A percentile compares a stretch with the other conserved stretches of the same genome.
Conservation (phyloP, 2,329 filamentous ascomycete genomes). For the Cylindrodendrum hubeiense region DNA sequence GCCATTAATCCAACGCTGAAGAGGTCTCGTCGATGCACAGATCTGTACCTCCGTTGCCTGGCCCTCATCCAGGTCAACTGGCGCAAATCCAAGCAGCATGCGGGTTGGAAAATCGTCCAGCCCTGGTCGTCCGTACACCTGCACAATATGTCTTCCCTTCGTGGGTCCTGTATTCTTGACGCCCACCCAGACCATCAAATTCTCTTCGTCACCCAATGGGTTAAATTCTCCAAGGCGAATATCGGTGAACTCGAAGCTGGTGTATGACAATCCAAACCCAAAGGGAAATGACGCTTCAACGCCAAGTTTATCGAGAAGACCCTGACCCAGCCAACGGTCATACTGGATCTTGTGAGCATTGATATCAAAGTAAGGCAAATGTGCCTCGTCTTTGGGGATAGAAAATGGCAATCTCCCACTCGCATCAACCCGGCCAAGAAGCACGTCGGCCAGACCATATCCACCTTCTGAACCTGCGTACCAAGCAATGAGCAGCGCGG, state of each 20-base stretch:
- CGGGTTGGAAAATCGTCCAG: constrained; percentile 9
- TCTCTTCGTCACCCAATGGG: neutral
- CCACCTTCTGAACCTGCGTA: constrained; percentile 36
- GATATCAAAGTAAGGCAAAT: constrained; percentile 31
- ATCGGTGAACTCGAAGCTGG: constrained; percentile 9
- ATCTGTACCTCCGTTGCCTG: constrained; percentile 2
- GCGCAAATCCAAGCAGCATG: constrained; percentile 27
- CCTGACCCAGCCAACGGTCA: constrained; percentile 37
- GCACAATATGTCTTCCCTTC: constrained; percentile 26
- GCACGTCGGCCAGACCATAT: constrained; percentile 31
- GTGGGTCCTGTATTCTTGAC: constrained; percentile 23
- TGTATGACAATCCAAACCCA: constrained; percentile 39
- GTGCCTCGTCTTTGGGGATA: constrained; percentile 28
- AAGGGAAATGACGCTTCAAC: constrained; percentile 32
- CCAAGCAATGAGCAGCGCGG: constrained; percentile 34
- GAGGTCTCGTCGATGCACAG: constrained; percentile 6
- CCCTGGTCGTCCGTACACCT: constrained; percentile 31
- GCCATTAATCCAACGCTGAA: constrained; percentile 25
- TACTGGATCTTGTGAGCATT: constrained; percentile 29
- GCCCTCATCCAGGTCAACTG: constrained; percentile 8
- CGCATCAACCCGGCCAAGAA: constrained; percentile 22
- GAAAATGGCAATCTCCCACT: constrained; percentile 33
- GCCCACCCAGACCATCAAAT: neutral
- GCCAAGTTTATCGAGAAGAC: constrained; percentile 26
- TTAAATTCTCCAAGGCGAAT: neutral